Evolutionary conservation across 208 protist species (phyloP), one percentile per base, ranked within the genome.

Genomic region (Acanthamoeba rhysodes): DNA sequence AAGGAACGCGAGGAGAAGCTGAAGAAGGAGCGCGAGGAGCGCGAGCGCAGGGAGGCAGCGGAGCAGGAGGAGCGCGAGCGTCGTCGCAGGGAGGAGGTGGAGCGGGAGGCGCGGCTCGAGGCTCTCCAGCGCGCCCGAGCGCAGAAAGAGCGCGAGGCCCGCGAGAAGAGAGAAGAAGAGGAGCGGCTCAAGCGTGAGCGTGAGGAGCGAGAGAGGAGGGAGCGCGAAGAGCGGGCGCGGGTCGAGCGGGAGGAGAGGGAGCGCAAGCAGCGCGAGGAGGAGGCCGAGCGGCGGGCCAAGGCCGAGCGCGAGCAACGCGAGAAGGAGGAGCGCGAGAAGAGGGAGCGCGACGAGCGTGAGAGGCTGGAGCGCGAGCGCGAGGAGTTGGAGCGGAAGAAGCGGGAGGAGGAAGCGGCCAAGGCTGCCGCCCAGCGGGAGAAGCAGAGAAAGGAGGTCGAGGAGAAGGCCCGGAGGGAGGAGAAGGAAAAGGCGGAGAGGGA

Each of bases 361-460:
- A 24, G 53, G 91, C n/a, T 27, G 70, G 34, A 95, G 53, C 41
- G 93, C n/a, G 68, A 93, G 93, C 20, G 34, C 18, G 16, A 93
- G 48, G 45, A 95, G 37, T 5, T 16, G 32, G 72, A 93, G 45
- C 12, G n/a, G 64, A 62, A 48, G 70, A 16, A 27, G n/a, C 32
- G 29, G 84, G 62, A 32, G 27, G 53, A 57, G 0, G 34, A 95
- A 48, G 32, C 5, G 32, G 50, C 12, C 22, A 78, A 37, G 2
- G 62, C 32, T 7, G 68, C 29, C 18, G 76, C 12, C 24, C 24
- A 82, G 34, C 20, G 29, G 70, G 95, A 32, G 90, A 41, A 53
- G 80, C 12, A 82, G 64, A 29, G 48, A 80, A 90, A 94, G 68
- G 27, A 90, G 18, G 68, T 8, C 14, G 72, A 41, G 29, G 70